Conservation (phyloP, 176 grass and related monocot genomes). For the Triticum urartu region DNA sequence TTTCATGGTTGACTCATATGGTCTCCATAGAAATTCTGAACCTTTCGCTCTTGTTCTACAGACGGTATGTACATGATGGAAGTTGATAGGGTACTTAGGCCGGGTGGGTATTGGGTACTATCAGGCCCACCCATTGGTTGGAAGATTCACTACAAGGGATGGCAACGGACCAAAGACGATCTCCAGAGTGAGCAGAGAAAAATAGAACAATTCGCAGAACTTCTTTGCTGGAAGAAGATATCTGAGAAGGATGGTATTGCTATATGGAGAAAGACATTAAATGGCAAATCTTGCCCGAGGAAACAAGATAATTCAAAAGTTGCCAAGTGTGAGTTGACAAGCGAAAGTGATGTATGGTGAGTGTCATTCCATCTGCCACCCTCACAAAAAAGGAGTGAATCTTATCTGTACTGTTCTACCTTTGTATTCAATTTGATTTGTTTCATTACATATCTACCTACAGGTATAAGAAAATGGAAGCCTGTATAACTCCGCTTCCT, state of each 20-base stretch:
- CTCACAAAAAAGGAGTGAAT: neutral
- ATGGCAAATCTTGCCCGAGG: conserved; percentile 55
- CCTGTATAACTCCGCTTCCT: conserved; percentile 64
- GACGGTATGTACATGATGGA: conserved; percentile 98
- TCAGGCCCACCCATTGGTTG: conserved; percentile 87
- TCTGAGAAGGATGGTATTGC: conserved; percentile 63
- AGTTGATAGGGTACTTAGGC: conserved; percentile 81
- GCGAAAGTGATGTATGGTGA: conserved; percentile 63
- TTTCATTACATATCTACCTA: conserved; percentile 16
- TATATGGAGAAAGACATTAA: conserved; percentile 78
- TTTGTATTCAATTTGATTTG: conserved; percentile 11
- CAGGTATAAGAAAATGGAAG: conserved; percentile 93
- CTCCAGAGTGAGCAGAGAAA: conserved; percentile 62
- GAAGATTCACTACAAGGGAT: conserved; percentile 65
- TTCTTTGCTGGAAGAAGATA: conserved; percentile 91
- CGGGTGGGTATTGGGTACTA: conserved; percentile 89
- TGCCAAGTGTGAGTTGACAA: conserved; percentile 61
- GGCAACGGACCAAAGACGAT: conserved; percentile 66
- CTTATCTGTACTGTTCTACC: neutral
- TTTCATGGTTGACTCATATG: conserved; percentile 19
- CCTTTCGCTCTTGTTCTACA: conserved; percentile 34
- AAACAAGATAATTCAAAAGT: conserved; percentile 36
- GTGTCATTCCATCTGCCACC: conserved; percentile 15
- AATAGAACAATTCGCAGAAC: conserved; percentile 73
- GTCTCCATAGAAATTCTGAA: conserved; percentile 4